These are phyloP conservation scores for Clarireedia hainanense DNA, from an alignment of 2,329 filamentous ascomycete species.

Conservation along the genomic window DNA sequence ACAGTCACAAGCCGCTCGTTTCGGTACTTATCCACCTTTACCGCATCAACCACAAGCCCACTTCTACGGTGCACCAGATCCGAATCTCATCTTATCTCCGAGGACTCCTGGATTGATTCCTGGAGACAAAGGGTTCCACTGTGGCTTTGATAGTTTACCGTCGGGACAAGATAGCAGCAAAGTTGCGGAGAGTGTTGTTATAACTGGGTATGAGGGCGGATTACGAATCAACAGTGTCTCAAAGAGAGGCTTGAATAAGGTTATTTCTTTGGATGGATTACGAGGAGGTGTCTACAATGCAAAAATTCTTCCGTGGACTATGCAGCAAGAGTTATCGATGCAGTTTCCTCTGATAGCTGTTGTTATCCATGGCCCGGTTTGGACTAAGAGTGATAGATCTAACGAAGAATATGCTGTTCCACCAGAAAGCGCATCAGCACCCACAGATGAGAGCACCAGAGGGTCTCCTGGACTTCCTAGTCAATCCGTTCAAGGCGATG, in stretches of 20 bases:
- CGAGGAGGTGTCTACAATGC: constrained; percentile 74
- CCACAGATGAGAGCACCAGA: constrained; percentile 17
- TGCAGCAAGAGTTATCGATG: constrained; percentile 43
- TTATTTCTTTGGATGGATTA: constrained; percentile 67
- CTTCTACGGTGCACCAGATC: constrained; percentile 67
- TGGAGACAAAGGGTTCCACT: constrained; percentile 67
- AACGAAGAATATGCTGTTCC: constrained; percentile 16
- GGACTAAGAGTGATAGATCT: constrained; percentile 25
- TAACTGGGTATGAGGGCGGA: constrained; percentile 74
- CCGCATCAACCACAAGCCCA: constrained; percentile 71
- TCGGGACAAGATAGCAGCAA: constrained; percentile 27
- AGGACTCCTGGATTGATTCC: constrained; percentile 48
- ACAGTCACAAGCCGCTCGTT: constrained; percentile 32
- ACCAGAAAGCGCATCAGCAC: constrained; percentile 16
- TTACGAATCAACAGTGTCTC: constrained; percentile 68
- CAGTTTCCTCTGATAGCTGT: constrained; percentile 70
- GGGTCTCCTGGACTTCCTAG: constrained; percentile 31
- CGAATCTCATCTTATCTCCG: constrained; percentile 51
- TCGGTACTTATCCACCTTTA: constrained; percentile 51
- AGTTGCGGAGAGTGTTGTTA: constrained; percentile 52
- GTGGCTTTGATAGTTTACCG: constrained; percentile 69
- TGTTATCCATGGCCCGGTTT: constrained; percentile 69
- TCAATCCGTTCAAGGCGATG: constrained; percentile 30
- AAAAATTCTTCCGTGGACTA: constrained; percentile 69
- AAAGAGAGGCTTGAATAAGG: constrained; percentile 61